phyloP scores from a whole-genome alignment of 345 rosid species.

The Abelmoschus esculentus region DNA sequence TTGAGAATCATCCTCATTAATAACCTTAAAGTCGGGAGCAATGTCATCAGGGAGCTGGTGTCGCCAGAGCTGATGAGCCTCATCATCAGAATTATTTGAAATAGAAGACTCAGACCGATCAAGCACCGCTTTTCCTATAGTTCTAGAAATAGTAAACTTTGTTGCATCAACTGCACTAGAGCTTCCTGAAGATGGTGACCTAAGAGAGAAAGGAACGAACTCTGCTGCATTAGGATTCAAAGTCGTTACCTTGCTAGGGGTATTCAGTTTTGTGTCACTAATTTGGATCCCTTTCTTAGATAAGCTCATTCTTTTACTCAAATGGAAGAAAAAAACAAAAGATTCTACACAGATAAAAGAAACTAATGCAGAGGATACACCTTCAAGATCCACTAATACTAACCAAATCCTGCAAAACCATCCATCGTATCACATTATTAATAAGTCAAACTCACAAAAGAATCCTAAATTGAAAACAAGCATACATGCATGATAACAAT shows the following conservation, averaged over 20 bases:
- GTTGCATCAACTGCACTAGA: constrained; percentile 38
- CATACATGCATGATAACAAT: constrained; percentile 14
- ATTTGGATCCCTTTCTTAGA: constrained; percentile 63
- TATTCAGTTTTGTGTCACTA: constrained; percentile 45
- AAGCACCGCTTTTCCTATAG: constrained; percentile 60
- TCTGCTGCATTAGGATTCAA: constrained; percentile 97
- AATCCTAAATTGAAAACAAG: background rate
- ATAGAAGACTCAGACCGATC: constrained; percentile 65
- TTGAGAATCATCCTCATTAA: constrained; percentile 69
- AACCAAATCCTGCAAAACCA: constrained; percentile 63
- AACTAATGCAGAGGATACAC: background rate
- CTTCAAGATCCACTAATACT: constrained; percentile 17
- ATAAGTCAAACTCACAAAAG: constrained; percentile 15
- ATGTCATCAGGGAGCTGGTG: constrained; percentile 94
- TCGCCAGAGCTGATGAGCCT: constrained; percentile 85
- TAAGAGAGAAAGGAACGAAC: constrained; percentile 73
- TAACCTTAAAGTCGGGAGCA: constrained; percentile 84
- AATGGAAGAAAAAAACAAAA: constrained; percentile 20
- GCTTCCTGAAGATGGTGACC: constrained; percentile 52
- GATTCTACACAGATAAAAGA: constrained; percentile 25
- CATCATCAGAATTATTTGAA: constrained; percentile 86
- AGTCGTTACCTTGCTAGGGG: constrained; percentile 49
- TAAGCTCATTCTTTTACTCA: constrained; percentile 73
- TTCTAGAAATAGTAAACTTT: constrained; percentile 41
- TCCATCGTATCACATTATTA: constrained; percentile 3